Base-by-base conservation (phyloP, 306 rosid genomes). In the Gillenia trifoliata region DNA sequence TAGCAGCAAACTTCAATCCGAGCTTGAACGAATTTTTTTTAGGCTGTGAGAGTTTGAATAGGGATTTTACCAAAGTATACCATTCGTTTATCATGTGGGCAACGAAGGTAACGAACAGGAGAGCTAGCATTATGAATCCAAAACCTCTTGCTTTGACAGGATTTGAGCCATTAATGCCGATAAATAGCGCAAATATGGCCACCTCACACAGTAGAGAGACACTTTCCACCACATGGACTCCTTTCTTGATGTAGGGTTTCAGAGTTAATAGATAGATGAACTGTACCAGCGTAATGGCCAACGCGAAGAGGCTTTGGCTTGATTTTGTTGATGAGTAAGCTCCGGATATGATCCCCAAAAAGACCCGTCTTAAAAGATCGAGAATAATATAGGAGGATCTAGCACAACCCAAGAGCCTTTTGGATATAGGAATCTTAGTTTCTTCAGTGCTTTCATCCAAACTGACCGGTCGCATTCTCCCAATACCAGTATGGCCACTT, bases 341-440 rank as follows among this genome's bases (percentile, higher is more conserved):
- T 77, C 80, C 89, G 22, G 89, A 81, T 68, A 88, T 71, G 79
- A 90, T 84, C 47, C 88, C 96, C 72, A 88, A 63, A 80, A 81
- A 26, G 66, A 84, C 81, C 73, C 90, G 71, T 78, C 87, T 85
- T 61, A 73, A 41, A 26, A 89, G 82, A 79, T 87, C 89, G 71
- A 87, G 29, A 25, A 84, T 79, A 63, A 86, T 75, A 45, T 90
- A 88, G 68, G 81, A 86, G 56, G 86, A 83, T 74, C 85, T 83
- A 74, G 86, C 75, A 72, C 83, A 79, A 5, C 96, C 90, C 55
- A 90, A 60, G 12, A 81, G 70, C 77, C 82, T 80, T 77, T 77
- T 71, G 40, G 78, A 67, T 25, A 26, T 34, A 6, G 84, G 78
- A 43, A 29, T 70, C 64, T 41, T 83, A n/a, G 63, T 75, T 75